A percentile compares a stretch with the other conserved stretches of the same genome.
Conservation (phyloP, 1,284 basidiomycete genomes). For the Leucoagaricus sp. region DNA sequence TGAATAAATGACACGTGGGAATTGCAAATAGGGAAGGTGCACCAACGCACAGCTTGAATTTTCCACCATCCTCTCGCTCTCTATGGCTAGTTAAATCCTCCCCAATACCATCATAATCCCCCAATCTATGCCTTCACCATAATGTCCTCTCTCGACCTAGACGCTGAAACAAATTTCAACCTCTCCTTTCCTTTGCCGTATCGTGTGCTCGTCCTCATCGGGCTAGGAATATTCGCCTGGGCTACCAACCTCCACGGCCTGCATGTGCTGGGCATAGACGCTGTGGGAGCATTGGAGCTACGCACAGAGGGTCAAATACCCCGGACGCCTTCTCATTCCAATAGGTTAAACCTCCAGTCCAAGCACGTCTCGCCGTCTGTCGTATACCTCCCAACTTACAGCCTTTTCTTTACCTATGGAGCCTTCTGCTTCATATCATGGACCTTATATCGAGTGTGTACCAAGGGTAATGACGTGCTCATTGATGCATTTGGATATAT, state of each 20-base stretch:
- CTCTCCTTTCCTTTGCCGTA: slow-evolving; percentile 79
- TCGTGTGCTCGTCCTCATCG: slow-evolving; percentile 73
- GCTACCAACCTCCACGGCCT: slow-evolving; percentile 88
- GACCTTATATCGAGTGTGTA: slow-evolving; percentile 62
- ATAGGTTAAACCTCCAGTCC: slow-evolving; percentile 32
- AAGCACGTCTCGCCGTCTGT: slow-evolving; percentile 3
- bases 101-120: not conserved
- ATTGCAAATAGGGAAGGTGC: not conserved
- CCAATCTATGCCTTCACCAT: slow-evolving; percentile 17
- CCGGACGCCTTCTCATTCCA: slow-evolving; percentile 32
- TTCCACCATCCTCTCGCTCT: not conserved
- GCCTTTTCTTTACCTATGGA: slow-evolving; percentile 61
- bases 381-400: slow-evolving; percentile 68
- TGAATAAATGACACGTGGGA: slow-evolving; percentile 9
- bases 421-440: slow-evolving; percentile 64
- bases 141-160: slow-evolving; percentile 33
- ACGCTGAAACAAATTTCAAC: slow-evolving; percentile 47
- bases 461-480: slow-evolving; percentile 52
- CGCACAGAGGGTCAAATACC: slow-evolving; percentile 34
- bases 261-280: slow-evolving; percentile 74
- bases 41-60: not conserved
- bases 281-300: slow-evolving; percentile 66
- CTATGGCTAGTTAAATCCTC: slow-evolving; percentile 6
- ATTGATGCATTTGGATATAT: slow-evolving; percentile 80
- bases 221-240: slow-evolving; percentile 77